phyloP scores from a whole-genome alignment of 305 asterid genomes.

The Euphrasia arctica region DNA sequence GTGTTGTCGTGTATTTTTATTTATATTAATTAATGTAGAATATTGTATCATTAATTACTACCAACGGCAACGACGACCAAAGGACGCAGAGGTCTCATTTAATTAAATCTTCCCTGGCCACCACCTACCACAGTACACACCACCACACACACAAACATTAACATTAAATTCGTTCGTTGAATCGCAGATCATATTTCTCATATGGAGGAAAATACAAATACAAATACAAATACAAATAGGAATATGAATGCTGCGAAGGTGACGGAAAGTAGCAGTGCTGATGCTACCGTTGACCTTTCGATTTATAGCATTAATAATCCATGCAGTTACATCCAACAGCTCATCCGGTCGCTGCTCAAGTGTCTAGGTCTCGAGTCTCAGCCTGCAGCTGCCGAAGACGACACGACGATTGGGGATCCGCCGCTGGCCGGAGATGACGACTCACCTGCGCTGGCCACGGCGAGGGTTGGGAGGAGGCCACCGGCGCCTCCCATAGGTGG shows the following conservation, averaged over 20 bases:
- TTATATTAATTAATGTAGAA: background rate
- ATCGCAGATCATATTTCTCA: background rate
- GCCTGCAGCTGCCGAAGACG: background rate
- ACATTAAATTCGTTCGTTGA: too few relatives aligned
- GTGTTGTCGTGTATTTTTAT: too few relatives aligned
- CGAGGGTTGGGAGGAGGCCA: background rate
- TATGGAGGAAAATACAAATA: background rate
- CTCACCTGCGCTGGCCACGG: background rate
- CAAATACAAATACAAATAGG: too few relatives aligned
- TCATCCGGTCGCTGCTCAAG: background rate
- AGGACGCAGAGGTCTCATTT: background rate
- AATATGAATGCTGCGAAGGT: background rate
- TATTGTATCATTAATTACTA: background rate
- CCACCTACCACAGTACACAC: background rate
- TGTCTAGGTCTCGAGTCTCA: background rate
- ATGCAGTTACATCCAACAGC: background rate
- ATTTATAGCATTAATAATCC: background rate
- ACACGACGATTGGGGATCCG: too few relatives aligned
- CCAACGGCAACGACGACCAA: background rate
- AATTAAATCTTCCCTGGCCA: background rate
- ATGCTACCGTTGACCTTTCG: background rate
- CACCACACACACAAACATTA: too few relatives aligned
- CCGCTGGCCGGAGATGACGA: background rate
- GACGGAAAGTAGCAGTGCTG: background rate
- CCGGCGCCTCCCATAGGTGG: background rate